A percentile compares a stretch with the other conserved stretches of the same genome.
Conservation (phyloP, 352 stramenopile species). For the Peronospora tabacina region DNA sequence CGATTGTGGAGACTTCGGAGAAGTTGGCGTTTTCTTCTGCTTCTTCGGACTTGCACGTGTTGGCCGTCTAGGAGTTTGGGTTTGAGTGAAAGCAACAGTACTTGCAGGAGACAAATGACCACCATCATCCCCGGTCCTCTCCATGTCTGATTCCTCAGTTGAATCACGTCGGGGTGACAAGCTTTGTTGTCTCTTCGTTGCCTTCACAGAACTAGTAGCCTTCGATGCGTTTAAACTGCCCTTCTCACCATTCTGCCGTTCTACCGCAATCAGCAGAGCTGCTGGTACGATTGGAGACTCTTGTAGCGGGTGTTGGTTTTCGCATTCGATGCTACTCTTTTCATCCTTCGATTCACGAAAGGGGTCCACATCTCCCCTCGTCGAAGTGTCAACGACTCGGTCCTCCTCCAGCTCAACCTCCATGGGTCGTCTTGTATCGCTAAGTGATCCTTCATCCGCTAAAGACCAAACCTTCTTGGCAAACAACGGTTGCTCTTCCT, state of each 20-base stretch:
- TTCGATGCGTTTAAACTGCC: not conserved
- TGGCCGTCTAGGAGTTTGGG: slow-evolving; percentile 6
- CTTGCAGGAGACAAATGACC: not conserved
- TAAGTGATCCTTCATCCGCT: not conserved
- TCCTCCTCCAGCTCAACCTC: slow-evolving; percentile 1
- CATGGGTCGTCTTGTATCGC: not conserved
- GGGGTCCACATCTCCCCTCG: not conserved
- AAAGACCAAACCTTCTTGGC: not conserved
- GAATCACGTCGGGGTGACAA: not conserved
- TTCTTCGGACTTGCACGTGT: slow-evolving; percentile 13
- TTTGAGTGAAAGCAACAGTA: not conserved
- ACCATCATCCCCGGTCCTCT: not conserved
- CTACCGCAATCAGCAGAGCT: not conserved
- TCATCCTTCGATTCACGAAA: not conserved
- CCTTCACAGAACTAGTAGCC: not conserved
- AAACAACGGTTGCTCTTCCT: not conserved
- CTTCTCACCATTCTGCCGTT: not conserved
- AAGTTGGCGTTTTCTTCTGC: not conserved
- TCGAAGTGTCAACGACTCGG: not conserved
- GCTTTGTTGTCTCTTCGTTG: slow-evolving; percentile 5
- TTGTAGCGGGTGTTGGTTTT: not conserved
- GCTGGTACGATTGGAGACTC: not conserved
- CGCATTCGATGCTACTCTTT: not conserved
- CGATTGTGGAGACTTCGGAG: not conserved
- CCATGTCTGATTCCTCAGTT: not conserved